Percentiles rank a stretch among this genome's conserved stretches.
Conservation (phyloP, 1,284 basidiomycete genomes). For the Calocybe gambosa region DNA sequence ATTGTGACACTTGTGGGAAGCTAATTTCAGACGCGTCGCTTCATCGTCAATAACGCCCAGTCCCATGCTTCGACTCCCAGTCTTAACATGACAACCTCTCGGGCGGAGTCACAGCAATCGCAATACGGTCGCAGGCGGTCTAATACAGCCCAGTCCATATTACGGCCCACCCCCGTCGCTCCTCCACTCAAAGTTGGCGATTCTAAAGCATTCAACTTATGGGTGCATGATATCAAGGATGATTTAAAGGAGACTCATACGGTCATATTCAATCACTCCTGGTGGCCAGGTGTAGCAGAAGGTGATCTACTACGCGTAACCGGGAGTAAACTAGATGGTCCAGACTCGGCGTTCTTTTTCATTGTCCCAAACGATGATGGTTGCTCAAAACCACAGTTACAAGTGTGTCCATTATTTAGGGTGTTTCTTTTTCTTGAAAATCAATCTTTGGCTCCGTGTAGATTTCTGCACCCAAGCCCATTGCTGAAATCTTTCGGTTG, state of each 20-base stretch:
- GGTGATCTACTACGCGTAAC: conserved; percentile 65
- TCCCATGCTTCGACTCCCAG: neutral
- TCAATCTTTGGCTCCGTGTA: conserved; percentile 23
- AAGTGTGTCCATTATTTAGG: conserved; percentile 36
- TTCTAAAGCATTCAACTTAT: conserved; percentile 53
- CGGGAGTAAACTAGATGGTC: conserved; percentile 35
- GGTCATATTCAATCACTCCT: conserved; percentile 63
- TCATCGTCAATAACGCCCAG: neutral
- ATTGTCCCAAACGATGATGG: conserved; percentile 58
- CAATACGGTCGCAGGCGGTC: conserved; percentile 59
- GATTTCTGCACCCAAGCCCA: conserved; percentile 68
- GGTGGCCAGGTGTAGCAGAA: conserved; percentile 69
- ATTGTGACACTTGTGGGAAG: too few species aligned
- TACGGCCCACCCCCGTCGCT: conserved; percentile 35
- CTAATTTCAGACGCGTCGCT: too few species aligned
- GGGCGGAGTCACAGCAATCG: conserved; percentile 54
- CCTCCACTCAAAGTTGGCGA: conserved; percentile 56
- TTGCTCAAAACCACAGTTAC: conserved; percentile 53
- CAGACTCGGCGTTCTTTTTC: conserved; percentile 53
- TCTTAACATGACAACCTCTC: conserved; percentile 44
- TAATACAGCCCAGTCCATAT: conserved; percentile 63
- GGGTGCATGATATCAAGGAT: conserved; percentile 71
- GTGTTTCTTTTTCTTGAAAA: neutral
- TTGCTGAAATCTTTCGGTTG: conserved; percentile 64
- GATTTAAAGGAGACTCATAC: conserved; percentile 26